A percentile compares a stretch with the other conserved stretches of the same genome.
phyloP scores from a whole-genome alignment of 192 early-diverging fungal species.

The Podila epicladia region DNA sequence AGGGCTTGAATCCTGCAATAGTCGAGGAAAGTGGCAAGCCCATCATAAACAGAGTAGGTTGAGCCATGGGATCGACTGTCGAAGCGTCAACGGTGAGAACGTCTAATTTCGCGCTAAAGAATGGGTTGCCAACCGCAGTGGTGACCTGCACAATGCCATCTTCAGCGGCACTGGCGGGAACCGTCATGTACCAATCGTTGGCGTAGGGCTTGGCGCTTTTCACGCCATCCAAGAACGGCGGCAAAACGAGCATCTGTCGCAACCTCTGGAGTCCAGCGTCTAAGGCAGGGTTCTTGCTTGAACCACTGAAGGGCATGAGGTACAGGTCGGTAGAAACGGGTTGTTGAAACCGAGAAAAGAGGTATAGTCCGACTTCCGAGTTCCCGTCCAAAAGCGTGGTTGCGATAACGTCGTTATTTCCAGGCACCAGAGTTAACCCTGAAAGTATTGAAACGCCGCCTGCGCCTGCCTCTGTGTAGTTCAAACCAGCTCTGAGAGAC shows the following conservation, averaged over 20 bases:
- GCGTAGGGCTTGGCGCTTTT: no score
- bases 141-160: neutral
- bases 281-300: conserved; percentile 13
- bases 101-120: neutral
- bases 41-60: no score
- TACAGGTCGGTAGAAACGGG: neutral
- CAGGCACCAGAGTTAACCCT: conserved; percentile 12
- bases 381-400: neutral
- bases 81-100: no score
- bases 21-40: no score
- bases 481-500: conserved; percentile 1
- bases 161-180: no score
- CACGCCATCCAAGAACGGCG: no score
- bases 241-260: neutral
- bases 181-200: no score
- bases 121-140: neutral
- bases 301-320: neutral
- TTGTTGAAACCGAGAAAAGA: neutral
- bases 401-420: conserved; percentile 2
- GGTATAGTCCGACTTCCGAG: neutral
- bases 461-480: neutral
- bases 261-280: conserved; percentile 4
- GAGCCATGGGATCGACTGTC: no score
- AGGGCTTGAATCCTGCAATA: no score
- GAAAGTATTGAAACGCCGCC: neutral